These are phyloP conservation scores for Thraustotheca clavata DNA, from an alignment of 352 stramenopile genomes.

Conservation along the genomic window DNA sequence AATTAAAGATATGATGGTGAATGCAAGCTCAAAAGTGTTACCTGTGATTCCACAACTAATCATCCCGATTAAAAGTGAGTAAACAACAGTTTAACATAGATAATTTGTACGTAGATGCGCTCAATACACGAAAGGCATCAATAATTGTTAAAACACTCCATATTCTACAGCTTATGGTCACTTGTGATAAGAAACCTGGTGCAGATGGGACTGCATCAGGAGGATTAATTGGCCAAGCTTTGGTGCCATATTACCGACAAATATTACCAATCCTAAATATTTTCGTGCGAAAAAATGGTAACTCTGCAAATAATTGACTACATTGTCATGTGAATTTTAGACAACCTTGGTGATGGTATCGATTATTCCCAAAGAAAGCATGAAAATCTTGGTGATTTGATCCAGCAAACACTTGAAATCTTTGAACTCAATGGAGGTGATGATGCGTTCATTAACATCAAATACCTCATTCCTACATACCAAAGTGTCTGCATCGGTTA, in stretches of 20 bases:
- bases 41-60: constrained; percentile 97
- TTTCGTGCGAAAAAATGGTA: constrained; percentile 94
- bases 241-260: constrained; percentile 97
- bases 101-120: constrained; percentile 36
- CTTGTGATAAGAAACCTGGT: constrained; percentile 79
- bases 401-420: constrained; percentile 95
- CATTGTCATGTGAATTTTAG: constrained; percentile 27
- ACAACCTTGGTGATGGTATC: constrained; percentile 94
- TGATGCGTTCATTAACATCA: constrained; percentile 99
- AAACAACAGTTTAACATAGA: not conserved
- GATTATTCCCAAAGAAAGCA: constrained; percentile 95
- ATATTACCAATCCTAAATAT: constrained; percentile 97
- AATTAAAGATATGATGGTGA: constrained; percentile 97
- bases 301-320: not conserved
- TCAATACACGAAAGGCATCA: constrained; percentile 89
- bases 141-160: constrained; percentile 97
- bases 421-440: constrained; percentile 94
- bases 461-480: constrained; percentile 96
- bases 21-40: constrained; percentile 91
- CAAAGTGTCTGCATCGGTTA: constrained; percentile 85
- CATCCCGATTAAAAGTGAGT: constrained; percentile 95
- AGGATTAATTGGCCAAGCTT: constrained; percentile 90
- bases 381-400: constrained; percentile 93
- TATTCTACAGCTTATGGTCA: constrained; percentile 94
- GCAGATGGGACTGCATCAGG: constrained; percentile 47